Evolutionary conservation across 805 yeast species (phyloP).

Genomic region (Candida gorgasii): DNA sequence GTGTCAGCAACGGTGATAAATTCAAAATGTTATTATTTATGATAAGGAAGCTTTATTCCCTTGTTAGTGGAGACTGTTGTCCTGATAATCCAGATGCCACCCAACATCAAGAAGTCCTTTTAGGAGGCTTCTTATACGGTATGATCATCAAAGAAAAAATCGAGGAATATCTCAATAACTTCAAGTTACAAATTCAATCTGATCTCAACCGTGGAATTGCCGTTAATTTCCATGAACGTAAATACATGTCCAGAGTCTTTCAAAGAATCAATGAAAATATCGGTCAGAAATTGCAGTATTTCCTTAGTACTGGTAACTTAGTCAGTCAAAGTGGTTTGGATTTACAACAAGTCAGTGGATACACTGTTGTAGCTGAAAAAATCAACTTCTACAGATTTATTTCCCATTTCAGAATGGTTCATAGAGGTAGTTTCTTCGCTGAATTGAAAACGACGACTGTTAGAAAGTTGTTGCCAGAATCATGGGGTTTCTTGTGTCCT

Average conservation of each 20-base stretch:
- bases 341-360: constrained; percentile 96
- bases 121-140: constrained; percentile 95
- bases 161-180: constrained; percentile 82
- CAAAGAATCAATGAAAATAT: constrained; percentile 85
- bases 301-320: constrained; percentile 94
- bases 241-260: constrained; percentile 79
- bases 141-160: constrained; percentile 96
- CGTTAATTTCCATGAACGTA: constrained; percentile 79
- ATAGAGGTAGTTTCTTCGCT: constrained; percentile 98
- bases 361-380: constrained; percentile 97
- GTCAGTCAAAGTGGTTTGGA: constrained; percentile 97
- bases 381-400: constrained; percentile 95
- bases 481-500: constrained; percentile 99
- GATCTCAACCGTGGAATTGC: constrained; percentile 81
- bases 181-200: constrained; percentile 70
- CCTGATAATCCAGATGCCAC: constrained; percentile 99
- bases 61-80: constrained; percentile 95
- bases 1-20: constrained; percentile 65
- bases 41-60: constrained; percentile 91
- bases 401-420: constrained; percentile 99
- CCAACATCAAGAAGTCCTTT: constrained; percentile 94
- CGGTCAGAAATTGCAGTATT: constrained; percentile 92
- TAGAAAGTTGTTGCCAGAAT: constrained; percentile 92
- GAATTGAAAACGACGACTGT: constrained; percentile 97
- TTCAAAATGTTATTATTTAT: constrained; percentile 86